Conservation (phyloP, 257 asterid species). For the Fraxinus americana region DNA sequence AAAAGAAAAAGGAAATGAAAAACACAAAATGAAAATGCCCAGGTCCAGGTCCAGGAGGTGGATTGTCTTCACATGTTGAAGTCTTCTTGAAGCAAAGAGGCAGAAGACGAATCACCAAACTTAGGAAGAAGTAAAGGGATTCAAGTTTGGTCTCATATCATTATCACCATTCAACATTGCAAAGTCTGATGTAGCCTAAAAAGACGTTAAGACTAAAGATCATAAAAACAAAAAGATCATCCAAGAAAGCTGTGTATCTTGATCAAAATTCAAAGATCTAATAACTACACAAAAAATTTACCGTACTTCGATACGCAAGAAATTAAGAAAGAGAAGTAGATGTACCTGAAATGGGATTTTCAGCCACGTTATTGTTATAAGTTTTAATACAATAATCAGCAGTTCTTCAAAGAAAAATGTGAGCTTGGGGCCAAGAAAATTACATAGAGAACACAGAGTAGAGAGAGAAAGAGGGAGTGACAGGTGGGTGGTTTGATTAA, state of each 20-base stretch:
- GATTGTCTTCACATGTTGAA: no score
- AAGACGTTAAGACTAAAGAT: no score
- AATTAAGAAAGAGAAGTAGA: background rate
- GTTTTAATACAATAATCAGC: constrained; percentile 14
- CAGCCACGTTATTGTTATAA: constrained; percentile 44
- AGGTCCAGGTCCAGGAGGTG: no score
- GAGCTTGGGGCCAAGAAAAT: constrained; percentile 24
- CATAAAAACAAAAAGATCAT: constrained; percentile 14
- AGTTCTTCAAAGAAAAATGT: background rate
- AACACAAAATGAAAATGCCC: no score
- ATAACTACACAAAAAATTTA: background rate
- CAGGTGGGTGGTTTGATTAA: constrained; percentile 22
- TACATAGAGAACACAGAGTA: constrained; percentile 10
- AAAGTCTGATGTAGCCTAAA: no score
- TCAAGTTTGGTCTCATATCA: no score
- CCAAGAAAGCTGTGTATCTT: constrained; percentile 37
- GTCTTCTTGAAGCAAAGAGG: no score
- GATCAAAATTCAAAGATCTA: constrained; percentile 32
- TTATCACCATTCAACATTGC: no score
- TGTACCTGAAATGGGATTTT: constrained; percentile 58
- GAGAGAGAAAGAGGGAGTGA: background rate
- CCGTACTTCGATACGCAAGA: background rate
- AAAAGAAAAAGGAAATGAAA: no score
- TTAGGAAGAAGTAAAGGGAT: no score
- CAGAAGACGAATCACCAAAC: no score